Evolutionary conservation across 768 basidiomycete species (phyloP).

Genomic region (Suillus lakei): DNA sequence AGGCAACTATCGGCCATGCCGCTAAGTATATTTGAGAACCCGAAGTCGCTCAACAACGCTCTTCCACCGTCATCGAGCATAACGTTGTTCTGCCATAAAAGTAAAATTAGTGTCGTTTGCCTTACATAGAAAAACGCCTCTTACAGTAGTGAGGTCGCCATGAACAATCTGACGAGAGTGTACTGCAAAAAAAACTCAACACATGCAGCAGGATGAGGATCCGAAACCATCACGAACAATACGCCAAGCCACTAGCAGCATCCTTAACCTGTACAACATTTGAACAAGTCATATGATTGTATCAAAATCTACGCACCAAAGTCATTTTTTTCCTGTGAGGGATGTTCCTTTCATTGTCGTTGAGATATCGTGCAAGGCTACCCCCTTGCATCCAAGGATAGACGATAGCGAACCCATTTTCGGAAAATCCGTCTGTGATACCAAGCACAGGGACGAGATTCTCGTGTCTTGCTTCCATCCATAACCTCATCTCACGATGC

Average conservation of each 20-base stretch:
- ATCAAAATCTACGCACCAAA: constrained; percentile 23
- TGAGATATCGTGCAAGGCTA: constrained; percentile 17
- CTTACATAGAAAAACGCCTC: neutral
- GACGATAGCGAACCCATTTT: constrained; percentile 23
- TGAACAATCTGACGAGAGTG: constrained; percentile 4
- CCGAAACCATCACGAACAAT: neutral
- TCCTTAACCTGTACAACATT: neutral
- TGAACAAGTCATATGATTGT: neutral
- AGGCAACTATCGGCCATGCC: constrained; percentile 32
- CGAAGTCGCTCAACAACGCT: constrained; percentile 48
- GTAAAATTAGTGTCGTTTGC: neutral
- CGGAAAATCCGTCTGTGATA: constrained; percentile 18
- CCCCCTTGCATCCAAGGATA: constrained; percentile 25
- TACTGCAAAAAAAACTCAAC: constrained; percentile 6
- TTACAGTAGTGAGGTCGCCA: constrained; percentile 13
- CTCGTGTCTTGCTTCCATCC: constrained; percentile 22
- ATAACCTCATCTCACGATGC: constrained; percentile 25
- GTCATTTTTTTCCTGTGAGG: constrained; percentile 14
- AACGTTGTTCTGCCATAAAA: constrained; percentile 3
- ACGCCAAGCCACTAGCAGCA: neutral
- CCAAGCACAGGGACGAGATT: constrained; percentile 27
- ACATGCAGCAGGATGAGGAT: neutral
- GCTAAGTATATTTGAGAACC: constrained; percentile 43
- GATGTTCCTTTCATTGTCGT: constrained; percentile 3
- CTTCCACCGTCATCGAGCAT: constrained; percentile 45